These are phyloP conservation scores for Solanum ossicruentum DNA, from an alignment of 257 asterid species.

Conservation along the genomic window DNA sequence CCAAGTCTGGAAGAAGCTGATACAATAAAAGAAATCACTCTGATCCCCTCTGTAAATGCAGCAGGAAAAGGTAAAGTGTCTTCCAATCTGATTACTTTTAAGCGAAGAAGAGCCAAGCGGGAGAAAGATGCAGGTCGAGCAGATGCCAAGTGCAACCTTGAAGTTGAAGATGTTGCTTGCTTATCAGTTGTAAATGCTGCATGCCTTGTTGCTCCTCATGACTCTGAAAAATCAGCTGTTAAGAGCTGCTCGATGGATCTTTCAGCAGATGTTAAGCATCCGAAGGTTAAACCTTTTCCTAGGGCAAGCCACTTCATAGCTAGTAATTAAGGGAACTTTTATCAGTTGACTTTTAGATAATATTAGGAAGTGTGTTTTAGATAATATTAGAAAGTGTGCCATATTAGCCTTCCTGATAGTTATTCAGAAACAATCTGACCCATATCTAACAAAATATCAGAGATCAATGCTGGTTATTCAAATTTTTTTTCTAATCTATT, in stretches of 20 bases:
- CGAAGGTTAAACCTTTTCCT: conserved; percentile 8
- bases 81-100: conserved; percentile 33
- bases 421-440: background rate
- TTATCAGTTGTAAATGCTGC: conserved; percentile 10
- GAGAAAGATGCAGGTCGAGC: conserved; percentile 7
- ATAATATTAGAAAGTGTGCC: background rate
- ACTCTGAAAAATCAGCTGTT: conserved; percentile 11
- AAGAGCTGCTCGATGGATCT: conserved; percentile 5
- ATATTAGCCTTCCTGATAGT: background rate
- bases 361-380: background rate
- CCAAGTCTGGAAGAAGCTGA: conserved; percentile 7
- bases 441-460: background rate
- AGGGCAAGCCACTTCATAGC: background rate
- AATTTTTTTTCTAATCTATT: background rate
- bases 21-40: conserved; percentile 9
- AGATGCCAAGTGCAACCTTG: background rate
- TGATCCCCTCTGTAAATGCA: conserved; percentile 1
- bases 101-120: conserved; percentile 50
- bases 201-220: conserved; percentile 1
- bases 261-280: conserved; percentile 15
- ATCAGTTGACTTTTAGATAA: background rate
- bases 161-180: background rate
- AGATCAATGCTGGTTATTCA: background rate
- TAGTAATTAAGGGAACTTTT: conserved; percentile 11
- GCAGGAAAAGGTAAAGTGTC: conserved; percentile 14